Evolutionary conservation across 2,329 filamentous ascomycete species (phyloP), one percentile per base, ranked within the genome.

Genomic region (Mollisia scopiformis): DNA sequence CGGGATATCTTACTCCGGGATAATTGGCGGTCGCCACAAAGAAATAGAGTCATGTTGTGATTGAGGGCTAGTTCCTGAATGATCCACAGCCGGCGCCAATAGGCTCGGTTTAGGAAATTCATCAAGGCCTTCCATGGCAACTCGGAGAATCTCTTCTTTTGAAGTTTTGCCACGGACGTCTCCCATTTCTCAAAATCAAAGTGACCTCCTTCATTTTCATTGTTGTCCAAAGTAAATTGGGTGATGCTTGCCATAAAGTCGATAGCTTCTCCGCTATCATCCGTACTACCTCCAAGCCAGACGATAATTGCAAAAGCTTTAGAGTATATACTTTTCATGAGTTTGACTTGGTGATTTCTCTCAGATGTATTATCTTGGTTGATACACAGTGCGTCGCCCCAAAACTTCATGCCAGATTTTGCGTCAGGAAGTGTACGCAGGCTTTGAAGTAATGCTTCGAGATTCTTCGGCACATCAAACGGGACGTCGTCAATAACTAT

Each of bases 261-360:
- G n/a, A 59, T 49, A 3, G 57, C 57, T 27, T 21, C 25, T 14
- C 39, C 51, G 46, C 51, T 59, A 11, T 57, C 47, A 19, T 46
- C 46, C 8, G 28, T 28, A 30, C 10, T 14, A 13, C 14, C 28
- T 16, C 66, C 69, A 21, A 71, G 58, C 69, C 67, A 71, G 31
- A 69, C 63, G 21, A 68, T 47, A 1, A 70, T 66, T 1, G 49
- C 46, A 23, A 46, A 35, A 2, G 69, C 69, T 31, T 62, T 61
- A 3, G 47, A 52, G 55, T 68, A 72, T 23, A 71, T 63, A 6
- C 39, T 53, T 21, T 65, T 57, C 69, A 71, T 72, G 27, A 68
- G 62, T 11, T 55, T 59, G 14, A 70, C 69, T 57, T 70, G 68
- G 11, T 63, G 52, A 46, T 64, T 65, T 33, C 62, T 62, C 57